Percentiles rank a stretch among this genome's conserved stretches.
phyloP scores from a whole-genome alignment of 495 filamentous ascomycete species.

The Jackrogersella minutella region DNA sequence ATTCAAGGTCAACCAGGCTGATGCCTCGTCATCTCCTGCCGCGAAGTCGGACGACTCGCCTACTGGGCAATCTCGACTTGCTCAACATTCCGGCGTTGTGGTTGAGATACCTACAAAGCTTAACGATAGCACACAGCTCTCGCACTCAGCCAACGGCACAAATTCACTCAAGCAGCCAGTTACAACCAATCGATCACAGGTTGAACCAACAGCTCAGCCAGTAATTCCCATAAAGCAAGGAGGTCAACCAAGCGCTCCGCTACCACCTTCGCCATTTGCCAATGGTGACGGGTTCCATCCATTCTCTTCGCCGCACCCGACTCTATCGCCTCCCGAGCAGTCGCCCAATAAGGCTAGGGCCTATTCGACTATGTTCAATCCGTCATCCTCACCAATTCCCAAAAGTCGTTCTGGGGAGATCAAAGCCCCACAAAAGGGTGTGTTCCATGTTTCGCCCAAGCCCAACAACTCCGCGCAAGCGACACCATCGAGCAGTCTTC shows the following conservation, averaged over 20 bases:
- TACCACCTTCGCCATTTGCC: constrained; percentile 38
- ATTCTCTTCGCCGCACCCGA: constrained; percentile 56
- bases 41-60: constrained; percentile 26
- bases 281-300: constrained; percentile 45
- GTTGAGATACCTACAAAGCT: constrained; percentile 31
- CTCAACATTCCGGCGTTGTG: constrained; percentile 13
- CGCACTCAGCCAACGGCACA: constrained; percentile 10
- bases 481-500: constrained; percentile 37
- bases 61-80: constrained; percentile 13
- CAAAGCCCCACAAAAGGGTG: constrained; percentile 41
- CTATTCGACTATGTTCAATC: constrained; percentile 50
- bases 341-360: constrained; percentile 51
- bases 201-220: constrained; percentile 12
- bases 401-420: constrained; percentile 19
- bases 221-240: constrained; percentile 40
- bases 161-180: constrained; percentile 1
- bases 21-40: constrained; percentile 53
- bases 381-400: constrained; percentile 36
- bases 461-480: constrained; percentile 38
- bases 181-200: constrained; percentile 21
- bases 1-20: constrained; percentile 73
- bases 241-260: constrained; percentile 30
- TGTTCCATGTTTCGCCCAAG: constrained; percentile 40
- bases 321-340: constrained; percentile 50
- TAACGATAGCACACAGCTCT: constrained; percentile 3